These are phyloP conservation scores for Paramecium caudatum DNA, from an alignment of 73 alveolate genomes.

Conservation along the genomic window DNA sequence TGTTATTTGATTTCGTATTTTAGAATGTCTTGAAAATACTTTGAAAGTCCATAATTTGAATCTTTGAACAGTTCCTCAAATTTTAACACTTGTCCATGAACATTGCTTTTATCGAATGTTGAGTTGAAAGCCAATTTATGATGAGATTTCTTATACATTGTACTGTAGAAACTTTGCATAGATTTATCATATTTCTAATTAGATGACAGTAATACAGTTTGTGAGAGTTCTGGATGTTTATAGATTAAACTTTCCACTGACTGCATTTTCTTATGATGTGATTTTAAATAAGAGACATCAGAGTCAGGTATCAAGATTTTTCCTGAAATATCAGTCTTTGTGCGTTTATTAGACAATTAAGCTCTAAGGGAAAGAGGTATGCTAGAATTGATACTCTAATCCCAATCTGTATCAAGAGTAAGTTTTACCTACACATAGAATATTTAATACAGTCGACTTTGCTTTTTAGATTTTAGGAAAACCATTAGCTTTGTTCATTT, in stretches of 20 bases:
- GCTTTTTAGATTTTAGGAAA: constrained; percentile 38
- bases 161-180: constrained; percentile 22
- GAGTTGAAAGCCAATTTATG: not conserved
- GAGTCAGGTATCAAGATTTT: not conserved
- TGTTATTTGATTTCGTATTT: not conserved
- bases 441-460: not conserved
- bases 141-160: constrained; percentile 16
- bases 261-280: not conserved
- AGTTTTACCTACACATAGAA: constrained; percentile 11
- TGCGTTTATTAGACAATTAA: not conserved
- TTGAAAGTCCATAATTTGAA: not conserved
- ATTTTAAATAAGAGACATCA: constrained; percentile 26
- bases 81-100: not conserved
- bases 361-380: constrained; percentile 21
- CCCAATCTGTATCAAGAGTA: constrained; percentile 11
- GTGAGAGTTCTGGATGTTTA: constrained; percentile 35
- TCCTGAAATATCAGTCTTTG: not conserved
- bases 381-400: constrained; percentile 38
- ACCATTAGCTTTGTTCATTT: constrained; percentile 5
- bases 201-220: not conserved
- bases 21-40: constrained; percentile 5
- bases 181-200: constrained; percentile 42
- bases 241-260: not conserved
- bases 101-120: not conserved
- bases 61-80: constrained; percentile 26